Evolutionary conservation across 2,329 filamentous ascomycete genomes (phyloP), one percentile per base, ranked within the genome.

Genomic region (Hypoxylon sp.): DNA sequence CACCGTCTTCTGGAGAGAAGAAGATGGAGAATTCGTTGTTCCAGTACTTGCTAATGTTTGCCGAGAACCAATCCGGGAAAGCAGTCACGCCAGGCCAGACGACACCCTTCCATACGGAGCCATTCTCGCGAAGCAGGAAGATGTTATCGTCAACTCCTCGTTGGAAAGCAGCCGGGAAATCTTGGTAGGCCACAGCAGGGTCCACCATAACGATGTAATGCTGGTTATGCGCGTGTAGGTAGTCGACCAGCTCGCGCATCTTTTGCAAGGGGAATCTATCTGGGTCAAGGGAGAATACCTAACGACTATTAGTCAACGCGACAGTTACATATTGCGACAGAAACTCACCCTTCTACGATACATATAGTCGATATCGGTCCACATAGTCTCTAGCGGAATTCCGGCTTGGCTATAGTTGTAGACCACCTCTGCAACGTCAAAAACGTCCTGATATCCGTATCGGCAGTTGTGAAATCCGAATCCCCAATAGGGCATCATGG

Each of bases 181-280:
- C 82, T 23, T 79, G 79, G 65, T 85, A 85, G 36, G 85, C 83
- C 17, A 85, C 82, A 1, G 88, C 88, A 2, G 91, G 90, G 71
- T 96, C 93, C 0, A 95, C 90, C 88, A 96, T 96, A 50, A 94
- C 80, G 30, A 93, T 85, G 69, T 92, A 93, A 50, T 91, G 86
- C 76, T 93, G 91, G 45, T 91, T 79, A 61, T 89, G 85, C 5
- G 80, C 77, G 73, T 94, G 91, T 0, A 96, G 84, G 21, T 90
- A 87, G 36, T 86, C 81, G 21, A 91, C 89, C 1, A 94, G 80
- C 71, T 91, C 85, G 38, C 87, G 88, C 82, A 93, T 86, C 76
- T 86, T 84, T 0, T 82, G 61, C 5, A 91, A 75, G 0, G 90
- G 86, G 74, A 90, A 93, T 32, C 90, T 82, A 2, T 89, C 83